Percentiles rank a stretch among this genome's conserved stretches.
Evolutionary conservation across 2,329 filamentous ascomycete species (phyloP).

Genomic region (Fusarium sp.): DNA sequence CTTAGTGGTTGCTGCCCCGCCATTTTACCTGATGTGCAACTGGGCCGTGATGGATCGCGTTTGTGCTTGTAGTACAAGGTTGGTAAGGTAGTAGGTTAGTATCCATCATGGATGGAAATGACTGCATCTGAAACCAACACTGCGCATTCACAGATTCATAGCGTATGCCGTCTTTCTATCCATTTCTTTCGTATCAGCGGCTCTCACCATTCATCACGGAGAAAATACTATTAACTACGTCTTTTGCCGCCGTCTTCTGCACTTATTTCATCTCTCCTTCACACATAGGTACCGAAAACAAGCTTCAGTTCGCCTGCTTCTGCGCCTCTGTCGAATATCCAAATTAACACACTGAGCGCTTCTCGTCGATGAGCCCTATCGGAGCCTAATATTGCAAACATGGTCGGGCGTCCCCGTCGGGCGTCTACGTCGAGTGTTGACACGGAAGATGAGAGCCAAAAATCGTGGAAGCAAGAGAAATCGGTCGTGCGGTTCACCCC

Average conservation of each 20-base stretch:
- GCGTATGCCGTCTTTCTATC: neutral
- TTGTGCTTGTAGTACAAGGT: neutral
- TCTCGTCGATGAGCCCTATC: slow-evolving; percentile 32
- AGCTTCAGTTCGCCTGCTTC: neutral
- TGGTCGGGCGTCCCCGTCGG: slow-evolving; percentile 58
- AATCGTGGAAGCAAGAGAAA: slow-evolving; percentile 54
- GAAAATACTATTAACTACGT: neutral
- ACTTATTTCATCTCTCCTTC: neutral
- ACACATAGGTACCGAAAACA: neutral
- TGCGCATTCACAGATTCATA: slow-evolving; percentile 1
- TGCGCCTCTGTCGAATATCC: neutral
- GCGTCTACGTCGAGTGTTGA: slow-evolving; percentile 62
- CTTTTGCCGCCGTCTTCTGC: neutral
- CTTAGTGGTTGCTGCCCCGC: slow-evolving; percentile 36
- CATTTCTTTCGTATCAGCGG: neutral
- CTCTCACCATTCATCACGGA: neutral
- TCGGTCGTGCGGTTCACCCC: slow-evolving; percentile 51
- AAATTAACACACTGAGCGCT: neutral
- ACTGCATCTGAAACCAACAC: neutral
- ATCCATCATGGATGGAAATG: no score
- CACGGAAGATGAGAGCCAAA: slow-evolving; percentile 56
- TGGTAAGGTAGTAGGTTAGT: no score
- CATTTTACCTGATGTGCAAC: neutral
- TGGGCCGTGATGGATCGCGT: slow-evolving; percentile 32
- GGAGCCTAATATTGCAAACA: slow-evolving; percentile 51